phyloP scores from a whole-genome alignment of 345 rosid species.

The Eucalyptus tenuipes region DNA sequence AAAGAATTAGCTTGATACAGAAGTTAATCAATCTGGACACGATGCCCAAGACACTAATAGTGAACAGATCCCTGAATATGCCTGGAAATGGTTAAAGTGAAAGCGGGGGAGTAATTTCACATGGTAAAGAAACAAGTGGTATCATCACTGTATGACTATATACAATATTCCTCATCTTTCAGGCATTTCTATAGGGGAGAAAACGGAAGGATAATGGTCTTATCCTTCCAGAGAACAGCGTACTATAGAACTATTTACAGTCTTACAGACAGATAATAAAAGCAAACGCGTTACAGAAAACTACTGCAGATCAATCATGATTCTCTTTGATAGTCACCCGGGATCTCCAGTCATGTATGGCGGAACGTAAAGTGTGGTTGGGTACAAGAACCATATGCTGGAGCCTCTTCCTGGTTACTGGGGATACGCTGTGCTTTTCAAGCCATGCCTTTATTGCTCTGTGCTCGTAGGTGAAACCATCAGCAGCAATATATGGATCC shows the following conservation, averaged over 20 bases:
- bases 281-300: background rate
- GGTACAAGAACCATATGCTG: conserved; percentile 36
- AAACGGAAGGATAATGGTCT: background rate
- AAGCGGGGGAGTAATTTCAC: background rate
- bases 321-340: conserved; percentile 6
- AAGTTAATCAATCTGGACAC: background rate
- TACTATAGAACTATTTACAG: background rate
- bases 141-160: background rate
- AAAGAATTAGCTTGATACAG: background rate
- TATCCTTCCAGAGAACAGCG: background rate
- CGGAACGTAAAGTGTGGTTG: conserved; percentile 53
- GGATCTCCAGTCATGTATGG: conserved; percentile 74
- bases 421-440: conserved; percentile 51
- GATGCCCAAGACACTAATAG: background rate
- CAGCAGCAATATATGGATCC: conserved; percentile 80
- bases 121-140: background rate
- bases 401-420: conserved; percentile 55
- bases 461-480: conserved; percentile 81
- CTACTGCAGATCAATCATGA: background rate
- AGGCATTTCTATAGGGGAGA: background rate
- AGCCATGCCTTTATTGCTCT: conserved; percentile 70
- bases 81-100: background rate
- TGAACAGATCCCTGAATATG: background rate
- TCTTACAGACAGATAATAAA: background rate
- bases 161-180: background rate